Conservation (phyloP, 2,329 filamentous ascomycete species). For the Talaromyces sp. region DNA sequence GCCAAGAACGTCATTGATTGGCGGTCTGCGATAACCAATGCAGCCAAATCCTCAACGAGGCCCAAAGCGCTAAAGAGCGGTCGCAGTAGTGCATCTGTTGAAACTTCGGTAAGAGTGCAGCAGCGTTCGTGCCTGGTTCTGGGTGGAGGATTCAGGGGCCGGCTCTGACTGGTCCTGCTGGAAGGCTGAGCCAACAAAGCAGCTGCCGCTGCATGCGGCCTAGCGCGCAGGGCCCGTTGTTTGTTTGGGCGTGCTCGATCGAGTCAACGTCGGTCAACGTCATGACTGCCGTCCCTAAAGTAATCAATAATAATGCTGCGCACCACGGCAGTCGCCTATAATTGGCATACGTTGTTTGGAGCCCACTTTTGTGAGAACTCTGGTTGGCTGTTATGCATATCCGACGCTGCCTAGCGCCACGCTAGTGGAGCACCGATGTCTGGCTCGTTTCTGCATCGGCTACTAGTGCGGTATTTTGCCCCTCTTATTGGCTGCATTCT, state of each 20-base stretch:
- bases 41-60: neutral
- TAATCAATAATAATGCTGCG: neutral
- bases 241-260: neutral
- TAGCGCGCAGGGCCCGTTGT: neutral
- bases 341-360: neutral
- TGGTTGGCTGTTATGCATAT: neutral
- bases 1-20: neutral
- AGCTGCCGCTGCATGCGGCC: neutral
- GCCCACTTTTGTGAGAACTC: neutral
- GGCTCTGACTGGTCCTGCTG: neutral
- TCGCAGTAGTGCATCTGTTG: neutral
- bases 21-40: neutral
- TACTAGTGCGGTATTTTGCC: neutral
- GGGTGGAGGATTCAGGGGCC: neutral
- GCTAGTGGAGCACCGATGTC: neutral
- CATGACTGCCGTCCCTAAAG: conserved; percentile 9
- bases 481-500: neutral
- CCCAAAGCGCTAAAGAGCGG: neutral
- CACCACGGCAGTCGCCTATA: neutral
- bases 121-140: neutral
- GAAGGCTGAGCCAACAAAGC: neutral
- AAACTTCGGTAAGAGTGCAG: no score
- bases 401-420: neutral
- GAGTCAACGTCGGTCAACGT: conserved; percentile 6
- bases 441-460: neutral